phyloP scores from a whole-genome alignment of 169 alveolate genomes.

The Cryptosporidium canis region DNA sequence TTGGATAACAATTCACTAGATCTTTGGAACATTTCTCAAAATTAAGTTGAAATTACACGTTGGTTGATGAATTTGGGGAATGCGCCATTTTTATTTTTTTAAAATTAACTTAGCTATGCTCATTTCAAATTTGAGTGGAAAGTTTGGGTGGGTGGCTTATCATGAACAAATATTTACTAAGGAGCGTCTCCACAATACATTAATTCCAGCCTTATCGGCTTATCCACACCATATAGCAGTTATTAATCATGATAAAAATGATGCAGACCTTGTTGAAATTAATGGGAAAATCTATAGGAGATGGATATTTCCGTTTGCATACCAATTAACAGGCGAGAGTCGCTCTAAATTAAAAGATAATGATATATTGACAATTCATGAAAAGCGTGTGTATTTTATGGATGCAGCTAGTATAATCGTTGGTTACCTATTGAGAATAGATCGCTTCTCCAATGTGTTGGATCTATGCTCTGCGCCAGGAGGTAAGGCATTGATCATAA shows the following conservation, averaged over 20 bases:
- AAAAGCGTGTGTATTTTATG: conserved; percentile 52
- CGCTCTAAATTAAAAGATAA: not conserved
- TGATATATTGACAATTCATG: not conserved
- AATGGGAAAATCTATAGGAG: conserved; percentile 13
- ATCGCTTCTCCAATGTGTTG: conserved; percentile 78
- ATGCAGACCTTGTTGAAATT: not conserved
- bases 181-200: not conserved
- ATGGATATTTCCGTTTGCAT: conserved; percentile 49
- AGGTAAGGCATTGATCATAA: conserved; percentile 82
- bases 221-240: conserved; percentile 48
- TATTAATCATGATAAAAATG: not conserved
- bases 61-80: not conserved
- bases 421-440: not conserved
- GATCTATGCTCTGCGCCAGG: conserved; percentile 91
- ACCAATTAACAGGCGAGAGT: not conserved
- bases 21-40: conserved; percentile 45
- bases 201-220: conserved; percentile 39
- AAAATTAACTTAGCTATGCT: not conserved
- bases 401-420: conserved; percentile 64
- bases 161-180: conserved; percentile 34
- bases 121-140: conserved; percentile 18
- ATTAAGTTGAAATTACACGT: not conserved
- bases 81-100: not conserved
- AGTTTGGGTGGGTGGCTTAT: conserved; percentile 56
- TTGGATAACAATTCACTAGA: conserved; percentile 42